These are phyloP conservation scores for Lasiodiplodia theobromae DNA, from an alignment of 2,329 filamentous ascomycete genomes.

Conservation along the genomic window DNA sequence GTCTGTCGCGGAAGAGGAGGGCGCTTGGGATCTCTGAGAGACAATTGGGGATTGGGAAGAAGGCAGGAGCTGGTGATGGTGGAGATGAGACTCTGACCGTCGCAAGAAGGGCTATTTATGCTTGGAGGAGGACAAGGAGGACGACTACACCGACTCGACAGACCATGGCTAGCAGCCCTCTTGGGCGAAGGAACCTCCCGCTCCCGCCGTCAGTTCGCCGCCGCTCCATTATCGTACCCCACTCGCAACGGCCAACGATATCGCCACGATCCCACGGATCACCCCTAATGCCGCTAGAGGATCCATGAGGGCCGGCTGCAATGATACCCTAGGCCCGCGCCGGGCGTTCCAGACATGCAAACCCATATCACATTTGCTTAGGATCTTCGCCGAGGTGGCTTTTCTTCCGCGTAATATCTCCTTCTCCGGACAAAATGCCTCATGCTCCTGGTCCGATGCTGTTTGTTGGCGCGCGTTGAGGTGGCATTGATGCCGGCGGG, in stretches of 20 bases:
- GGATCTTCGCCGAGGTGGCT: constrained; percentile 53
- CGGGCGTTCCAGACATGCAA: constrained; percentile 52
- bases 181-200: constrained; percentile 43
- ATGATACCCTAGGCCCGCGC: constrained; percentile 53
- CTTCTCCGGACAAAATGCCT: constrained; percentile 48
- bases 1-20: constrained; percentile 21
- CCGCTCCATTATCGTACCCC: constrained; percentile 51
- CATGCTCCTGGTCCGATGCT: constrained; percentile 46
- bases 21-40: constrained; percentile 21
- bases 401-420: constrained; percentile 52
- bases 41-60: constrained; percentile 22
- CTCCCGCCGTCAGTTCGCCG: constrained; percentile 47
- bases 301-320: constrained; percentile 50
- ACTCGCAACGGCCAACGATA: constrained; percentile 53
- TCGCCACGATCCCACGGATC: constrained; percentile 52
- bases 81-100: constrained; percentile 29
- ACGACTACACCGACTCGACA: constrained; percentile 38
- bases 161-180: constrained; percentile 40
- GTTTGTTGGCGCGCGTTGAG: constrained; percentile 40
- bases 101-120: constrained; percentile 49
- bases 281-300: constrained; percentile 52
- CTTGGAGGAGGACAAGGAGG: constrained; percentile 37
- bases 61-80: constrained; percentile 27
- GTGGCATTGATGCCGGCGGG: constrained; percentile 37
- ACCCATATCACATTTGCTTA: constrained; percentile 51